Evolutionary conservation across 2,329 filamentous ascomycete species (phyloP), one percentile per base, ranked within the genome.

Genomic region (Sporothrix phasma): DNA sequence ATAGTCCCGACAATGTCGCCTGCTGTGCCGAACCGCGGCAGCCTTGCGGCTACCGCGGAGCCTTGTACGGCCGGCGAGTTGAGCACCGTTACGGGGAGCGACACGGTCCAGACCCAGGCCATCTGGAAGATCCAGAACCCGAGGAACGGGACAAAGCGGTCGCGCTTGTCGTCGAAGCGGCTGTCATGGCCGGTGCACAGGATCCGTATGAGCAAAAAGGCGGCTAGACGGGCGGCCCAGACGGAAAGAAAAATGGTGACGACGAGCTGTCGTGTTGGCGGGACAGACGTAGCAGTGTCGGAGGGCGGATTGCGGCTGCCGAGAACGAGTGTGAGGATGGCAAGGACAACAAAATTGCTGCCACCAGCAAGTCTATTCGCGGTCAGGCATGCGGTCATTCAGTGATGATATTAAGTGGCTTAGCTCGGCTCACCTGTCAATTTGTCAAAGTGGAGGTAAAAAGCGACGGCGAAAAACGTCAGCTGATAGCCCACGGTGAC

Each of bases 51-150:
- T 17, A 79, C 70, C 86, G 1, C 72, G 72, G 70, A 81, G 86
- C 74, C 75, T 19, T 80, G 82, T 3, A 89, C 82, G 65, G 81
- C 81, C 31, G 87, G 86, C 54, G 83, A 85, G 73, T 90, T 90
- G 64, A 89, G 75, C 1, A 90, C 75, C 0, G 86, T 89, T 3
- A 90, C 84, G 2, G 87, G 87, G 61, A 90, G 73, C 5, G 83
- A 86, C 61, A 87, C 84, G n/a, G 79, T 81, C 87, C 87, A 90
- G 15, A 89, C 86, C 85, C 85, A 87, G 66, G 87, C 63, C 83
- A 87, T 86, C 74, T 87, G 85, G 69, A 86, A 86, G 46, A 87
- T 74, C 86, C 86, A 90, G 73, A 89, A 89, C 49, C 85, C 85
- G n/a, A 89, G 79, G 71, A 90, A 89, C 1, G 84, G 79, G 72